Conservation (phyloP, 2,329 filamentous ascomycete species). For the Lecanoromycetidae sp. region DNA sequence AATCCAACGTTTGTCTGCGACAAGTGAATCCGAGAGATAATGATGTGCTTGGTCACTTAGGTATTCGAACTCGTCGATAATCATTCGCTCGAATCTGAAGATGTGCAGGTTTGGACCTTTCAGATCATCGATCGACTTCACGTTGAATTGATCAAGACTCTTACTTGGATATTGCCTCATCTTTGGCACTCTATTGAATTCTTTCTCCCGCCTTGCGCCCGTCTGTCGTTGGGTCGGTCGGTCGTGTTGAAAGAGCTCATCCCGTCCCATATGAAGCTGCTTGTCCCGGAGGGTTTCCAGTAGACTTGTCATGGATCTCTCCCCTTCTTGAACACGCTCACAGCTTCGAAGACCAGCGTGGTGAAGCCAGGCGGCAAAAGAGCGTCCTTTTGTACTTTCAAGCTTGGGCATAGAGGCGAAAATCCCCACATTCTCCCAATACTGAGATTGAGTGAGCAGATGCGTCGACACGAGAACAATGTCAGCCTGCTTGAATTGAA, state of each 20-base stretch:
- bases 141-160: no score
- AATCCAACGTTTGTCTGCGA: neutral
- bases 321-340: no score
- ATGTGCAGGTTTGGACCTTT: conserved; percentile 43
- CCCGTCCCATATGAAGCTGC: no score
- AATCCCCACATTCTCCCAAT: neutral
- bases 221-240: no score
- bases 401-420: conserved; percentile 1
- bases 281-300: no score
- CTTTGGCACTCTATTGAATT: no score
- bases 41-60: conserved; percentile 26
- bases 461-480: neutral
- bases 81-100: conserved; percentile 48
- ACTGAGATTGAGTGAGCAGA: neutral
- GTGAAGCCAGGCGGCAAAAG: no score
- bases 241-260: no score
- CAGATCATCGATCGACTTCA: conserved; percentile 4
- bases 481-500: neutral
- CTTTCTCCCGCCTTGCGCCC: no score
- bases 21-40: neutral
- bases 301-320: no score
- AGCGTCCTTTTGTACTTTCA: no score
- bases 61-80: conserved; percentile 56
- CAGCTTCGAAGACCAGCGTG: no score
- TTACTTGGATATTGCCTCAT: neutral